Evolutionary conservation across 2,329 filamentous ascomycete species (phyloP).

Genomic region (Colletotrichum gloeosporioides): DNA sequence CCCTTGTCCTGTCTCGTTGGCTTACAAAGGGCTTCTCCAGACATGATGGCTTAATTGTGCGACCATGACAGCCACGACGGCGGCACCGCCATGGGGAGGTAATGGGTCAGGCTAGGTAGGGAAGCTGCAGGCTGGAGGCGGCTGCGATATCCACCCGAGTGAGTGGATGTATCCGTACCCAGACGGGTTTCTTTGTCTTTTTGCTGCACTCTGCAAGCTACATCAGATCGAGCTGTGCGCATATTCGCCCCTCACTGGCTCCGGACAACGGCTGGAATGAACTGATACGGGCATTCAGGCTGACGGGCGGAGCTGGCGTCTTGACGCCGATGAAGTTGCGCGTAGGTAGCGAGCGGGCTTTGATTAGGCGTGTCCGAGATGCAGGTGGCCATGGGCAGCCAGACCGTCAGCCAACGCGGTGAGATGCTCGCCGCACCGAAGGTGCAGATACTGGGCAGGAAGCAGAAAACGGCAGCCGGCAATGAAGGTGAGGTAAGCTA

Average conservation of each 20-base stretch:
- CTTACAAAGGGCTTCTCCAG: neutral
- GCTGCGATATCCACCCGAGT: neutral
- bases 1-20: neutral
- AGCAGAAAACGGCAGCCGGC: neutral
- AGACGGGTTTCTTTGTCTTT: neutral
- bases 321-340: neutral
- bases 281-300: neutral
- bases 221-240: neutral
- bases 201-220: neutral
- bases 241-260: slow-evolving; percentile 1
- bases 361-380: slow-evolving; percentile 6
- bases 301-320: neutral
- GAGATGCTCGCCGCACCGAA: neutral
- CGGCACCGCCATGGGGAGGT: neutral
- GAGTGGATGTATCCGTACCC: neutral
- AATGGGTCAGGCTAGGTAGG: neutral
- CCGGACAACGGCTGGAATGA: slow-evolving; percentile 5
- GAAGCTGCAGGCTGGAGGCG: neutral
- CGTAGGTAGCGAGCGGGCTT: neutral
- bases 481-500: neutral
- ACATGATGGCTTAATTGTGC: neutral
- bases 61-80: neutral
- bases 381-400: neutral
- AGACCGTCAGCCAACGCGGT: neutral
- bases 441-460: neutral